These are phyloP conservation scores for Apiotrichum montevideense DNA, from an alignment of 1,284 basidiomycete species.

Conservation along the genomic window DNA sequence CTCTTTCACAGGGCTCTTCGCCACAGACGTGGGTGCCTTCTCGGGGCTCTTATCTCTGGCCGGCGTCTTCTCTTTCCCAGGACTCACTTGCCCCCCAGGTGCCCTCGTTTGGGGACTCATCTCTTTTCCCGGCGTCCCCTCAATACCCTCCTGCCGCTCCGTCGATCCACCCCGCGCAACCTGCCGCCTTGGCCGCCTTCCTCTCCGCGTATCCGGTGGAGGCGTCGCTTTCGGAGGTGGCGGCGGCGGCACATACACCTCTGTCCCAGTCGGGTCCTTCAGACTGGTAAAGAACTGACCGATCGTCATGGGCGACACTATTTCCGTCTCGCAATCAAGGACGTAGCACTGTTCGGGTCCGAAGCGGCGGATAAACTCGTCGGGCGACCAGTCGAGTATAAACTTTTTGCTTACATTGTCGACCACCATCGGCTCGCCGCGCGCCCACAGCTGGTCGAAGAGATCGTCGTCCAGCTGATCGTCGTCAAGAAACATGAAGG, in stretches of 20 bases:
- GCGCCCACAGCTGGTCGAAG: constrained; percentile 65
- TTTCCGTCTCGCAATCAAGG: constrained; percentile 70
- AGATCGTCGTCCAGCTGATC: constrained; percentile 55
- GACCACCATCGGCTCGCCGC: constrained; percentile 70
- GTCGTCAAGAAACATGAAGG: constrained; percentile 49
- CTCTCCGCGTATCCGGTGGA: background rate
- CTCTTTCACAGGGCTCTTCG: background rate
- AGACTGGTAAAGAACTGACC: constrained; percentile 74
- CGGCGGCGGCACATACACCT: background rate
- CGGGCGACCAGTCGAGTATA: constrained; percentile 68
- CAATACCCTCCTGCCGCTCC: background rate
- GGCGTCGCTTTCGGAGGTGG: background rate
- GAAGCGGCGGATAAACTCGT: constrained; percentile 68
- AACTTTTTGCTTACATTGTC: constrained; percentile 59
- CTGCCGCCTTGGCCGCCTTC: background rate
- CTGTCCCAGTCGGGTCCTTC: constrained; percentile 53
- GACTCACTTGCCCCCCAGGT: too few relatives aligned
- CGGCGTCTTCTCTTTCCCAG: too few relatives aligned
- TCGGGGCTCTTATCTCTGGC: background rate
- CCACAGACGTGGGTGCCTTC: background rate
- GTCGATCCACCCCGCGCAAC: background rate
- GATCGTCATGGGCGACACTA: constrained; percentile 59
- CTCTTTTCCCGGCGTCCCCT: too few relatives aligned
- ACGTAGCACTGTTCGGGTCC: constrained; percentile 62
- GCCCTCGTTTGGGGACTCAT: too few relatives aligned